Conservation (phyloP, 305 asterid genomes). For the Fraxinus angustifolia region DNA sequence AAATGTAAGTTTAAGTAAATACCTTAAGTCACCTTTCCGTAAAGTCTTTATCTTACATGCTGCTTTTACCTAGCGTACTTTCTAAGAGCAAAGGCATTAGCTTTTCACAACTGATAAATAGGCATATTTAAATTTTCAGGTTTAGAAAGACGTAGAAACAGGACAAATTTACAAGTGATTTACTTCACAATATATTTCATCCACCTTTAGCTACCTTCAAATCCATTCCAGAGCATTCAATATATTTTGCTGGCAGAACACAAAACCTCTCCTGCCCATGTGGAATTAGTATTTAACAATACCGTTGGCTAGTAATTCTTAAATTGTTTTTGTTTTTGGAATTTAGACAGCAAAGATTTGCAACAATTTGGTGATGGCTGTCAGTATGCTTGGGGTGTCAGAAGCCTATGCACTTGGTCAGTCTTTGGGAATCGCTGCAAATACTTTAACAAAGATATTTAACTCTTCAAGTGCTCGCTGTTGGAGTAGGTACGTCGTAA, state of each 20-base stretch:
- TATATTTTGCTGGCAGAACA: not conserved
- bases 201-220: not conserved
- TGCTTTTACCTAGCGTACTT: not conserved
- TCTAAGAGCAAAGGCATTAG: not conserved
- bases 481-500: conserved; percentile 82
- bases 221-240: not conserved
- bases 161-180: not conserved
- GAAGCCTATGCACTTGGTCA: conserved; percentile 97
- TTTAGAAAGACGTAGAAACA: not conserved
- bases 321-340: not conserved
- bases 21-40: not conserved
- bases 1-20: not conserved
- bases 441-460: conserved; percentile 67
- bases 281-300: not conserved
- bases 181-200: not conserved
- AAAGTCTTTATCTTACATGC: not conserved
- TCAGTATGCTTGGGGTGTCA: conserved; percentile 93
- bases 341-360: conserved; percentile 81
- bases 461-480: conserved; percentile 95
- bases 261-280: not conserved
- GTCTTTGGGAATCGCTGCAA: conserved; percentile 67
- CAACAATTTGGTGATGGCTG: conserved; percentile 95
- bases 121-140: not conserved
- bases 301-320: not conserved
- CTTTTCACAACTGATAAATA: not conserved